These are phyloP conservation scores for Phytophthora nicotianae DNA, from an alignment of 352 stramenopile species.

Conservation along the genomic window DNA sequence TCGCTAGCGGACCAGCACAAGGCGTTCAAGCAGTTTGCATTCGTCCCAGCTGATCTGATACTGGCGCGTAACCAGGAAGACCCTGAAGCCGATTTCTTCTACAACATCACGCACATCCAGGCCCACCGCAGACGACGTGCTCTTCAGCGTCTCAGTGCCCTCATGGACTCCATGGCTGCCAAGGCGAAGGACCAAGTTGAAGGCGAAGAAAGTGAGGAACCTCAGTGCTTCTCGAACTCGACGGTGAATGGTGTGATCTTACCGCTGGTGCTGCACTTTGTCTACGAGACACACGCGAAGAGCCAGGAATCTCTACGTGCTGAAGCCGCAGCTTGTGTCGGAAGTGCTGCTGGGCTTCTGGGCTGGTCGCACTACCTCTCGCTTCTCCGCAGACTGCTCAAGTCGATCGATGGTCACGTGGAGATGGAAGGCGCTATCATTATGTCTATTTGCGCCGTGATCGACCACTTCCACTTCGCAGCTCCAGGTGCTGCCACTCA, in stretches of 20 bases:
- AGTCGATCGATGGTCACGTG: slow-evolving; percentile 90
- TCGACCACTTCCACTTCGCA: slow-evolving; percentile 98
- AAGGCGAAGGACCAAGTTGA: slow-evolving; percentile 32
- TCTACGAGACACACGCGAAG: slow-evolving; percentile 95
- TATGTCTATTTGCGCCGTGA: slow-evolving; percentile 91
- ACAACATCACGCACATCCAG: slow-evolving; percentile 99
- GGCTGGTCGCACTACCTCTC: slow-evolving; percentile 97
- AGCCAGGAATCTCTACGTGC: slow-evolving; percentile 92
- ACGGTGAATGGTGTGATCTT: slow-evolving; percentile 94
- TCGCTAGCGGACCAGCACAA: slow-evolving; percentile 60
- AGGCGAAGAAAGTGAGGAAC: slow-evolving; percentile 21
- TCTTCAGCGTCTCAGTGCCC: slow-evolving; percentile 87
- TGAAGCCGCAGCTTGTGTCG: slow-evolving; percentile 94
- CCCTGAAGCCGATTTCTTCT: slow-evolving; percentile 98
- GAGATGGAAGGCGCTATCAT: slow-evolving; percentile 94
- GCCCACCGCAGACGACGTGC: slow-evolving; percentile 94
- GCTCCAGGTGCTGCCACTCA: slow-evolving; percentile 44
- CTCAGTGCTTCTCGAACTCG: slow-evolving; percentile 78
- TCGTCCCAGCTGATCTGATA: slow-evolving; percentile 71
- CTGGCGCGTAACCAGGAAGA: slow-evolving; percentile 84
- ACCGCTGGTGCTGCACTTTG: slow-evolving; percentile 95
- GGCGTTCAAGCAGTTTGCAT: slow-evolving; percentile 47
- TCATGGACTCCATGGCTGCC: slow-evolving; percentile 82
- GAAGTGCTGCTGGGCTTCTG: slow-evolving; percentile 90
- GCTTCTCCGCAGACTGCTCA: slow-evolving; percentile 91